Evolutionary conservation across 495 filamentous ascomycete species (phyloP).

Genomic region (Penicillium cosmopolitanum): DNA sequence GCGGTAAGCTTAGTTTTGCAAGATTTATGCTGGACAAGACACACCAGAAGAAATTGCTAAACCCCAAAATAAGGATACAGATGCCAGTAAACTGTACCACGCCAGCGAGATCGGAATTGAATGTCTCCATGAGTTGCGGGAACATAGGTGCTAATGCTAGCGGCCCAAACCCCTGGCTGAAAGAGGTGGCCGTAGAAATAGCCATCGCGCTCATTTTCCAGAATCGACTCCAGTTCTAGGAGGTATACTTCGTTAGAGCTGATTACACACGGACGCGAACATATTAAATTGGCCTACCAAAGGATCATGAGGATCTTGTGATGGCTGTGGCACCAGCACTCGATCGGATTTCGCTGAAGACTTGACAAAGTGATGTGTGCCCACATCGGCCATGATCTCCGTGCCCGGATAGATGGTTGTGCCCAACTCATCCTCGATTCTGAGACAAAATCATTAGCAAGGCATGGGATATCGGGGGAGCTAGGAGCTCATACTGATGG

Average conservation of each 20-base stretch:
- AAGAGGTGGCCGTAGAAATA: slow-evolving; percentile 53
- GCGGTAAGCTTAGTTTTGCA: neutral
- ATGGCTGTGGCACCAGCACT: slow-evolving; percentile 60
- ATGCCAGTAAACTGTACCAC: slow-evolving; percentile 60
- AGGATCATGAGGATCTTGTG: slow-evolving; percentile 50
- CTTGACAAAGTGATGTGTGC: slow-evolving; percentile 64
- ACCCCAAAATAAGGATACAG: slow-evolving; percentile 63
- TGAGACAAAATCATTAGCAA: slow-evolving; percentile 8
- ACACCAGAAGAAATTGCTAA: slow-evolving; percentile 65
- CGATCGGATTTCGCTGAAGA: slow-evolving; percentile 38
- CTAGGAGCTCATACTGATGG: slow-evolving; percentile 27
- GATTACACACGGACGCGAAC: neutral
- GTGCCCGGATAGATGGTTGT: slow-evolving; percentile 63
- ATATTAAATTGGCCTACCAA: slow-evolving; percentile 25
- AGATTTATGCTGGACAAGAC: neutral
- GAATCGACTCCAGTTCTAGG: slow-evolving; percentile 45
- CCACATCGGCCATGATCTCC: slow-evolving; percentile 65
- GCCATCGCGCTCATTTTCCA: slow-evolving; percentile 50
- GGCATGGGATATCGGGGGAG: neutral
- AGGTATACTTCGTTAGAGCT: neutral
- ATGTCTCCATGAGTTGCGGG: slow-evolving; percentile 56
- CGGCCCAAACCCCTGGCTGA: slow-evolving; percentile 62
- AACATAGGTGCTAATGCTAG: slow-evolving; percentile 63
- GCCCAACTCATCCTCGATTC: slow-evolving; percentile 52
- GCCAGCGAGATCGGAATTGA: slow-evolving; percentile 53